phyloP scores from a whole-genome alignment of 2,329 filamentous ascomycete genomes.

The Aureobasidium subglaciale region DNA sequence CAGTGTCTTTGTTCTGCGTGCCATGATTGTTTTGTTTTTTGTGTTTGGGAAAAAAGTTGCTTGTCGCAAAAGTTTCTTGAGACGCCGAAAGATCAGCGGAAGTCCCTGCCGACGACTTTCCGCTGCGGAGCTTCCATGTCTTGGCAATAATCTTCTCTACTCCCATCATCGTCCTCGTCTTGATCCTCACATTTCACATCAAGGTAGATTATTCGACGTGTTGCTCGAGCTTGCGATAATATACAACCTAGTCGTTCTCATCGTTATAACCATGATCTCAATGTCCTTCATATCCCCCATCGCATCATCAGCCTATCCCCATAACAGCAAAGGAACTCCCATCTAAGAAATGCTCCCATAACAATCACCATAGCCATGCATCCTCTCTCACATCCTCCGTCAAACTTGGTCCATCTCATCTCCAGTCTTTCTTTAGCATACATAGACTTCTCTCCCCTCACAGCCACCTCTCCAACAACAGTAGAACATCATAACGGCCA shows the following conservation, averaged over 20 bases:
- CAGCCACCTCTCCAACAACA: background rate
- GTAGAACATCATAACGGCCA: background rate
- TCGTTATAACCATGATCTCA: too few species aligned
- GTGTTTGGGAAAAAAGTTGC: slow-evolving; percentile 6
- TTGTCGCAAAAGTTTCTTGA: slow-evolving; percentile 15
- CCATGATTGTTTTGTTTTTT: slow-evolving; percentile 14
- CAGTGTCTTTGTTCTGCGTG: slow-evolving; percentile 14
- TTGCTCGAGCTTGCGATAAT: too few species aligned
- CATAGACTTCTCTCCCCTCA: background rate
- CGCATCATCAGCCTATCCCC: too few species aligned
- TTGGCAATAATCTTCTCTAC: background rate
- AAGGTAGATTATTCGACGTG: too few species aligned
- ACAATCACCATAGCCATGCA: background rate
- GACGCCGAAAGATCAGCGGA: slow-evolving; percentile 2
- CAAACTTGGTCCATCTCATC: too few species aligned
- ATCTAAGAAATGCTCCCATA: background rate
- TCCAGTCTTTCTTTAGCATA: too few species aligned
- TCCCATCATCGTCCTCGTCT: too few species aligned
- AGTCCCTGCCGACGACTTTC: slow-evolving; percentile 5
- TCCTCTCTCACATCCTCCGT: too few species aligned
- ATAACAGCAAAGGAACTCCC: too few species aligned
- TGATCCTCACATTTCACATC: too few species aligned
- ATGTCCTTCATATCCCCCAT: too few species aligned
- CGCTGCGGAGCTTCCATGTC: slow-evolving; percentile 1
- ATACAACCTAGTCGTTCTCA: too few species aligned